Evolutionary conservation across 2,329 filamentous ascomycete genomes (phyloP).

Genomic region (Colletotrichum gigasporum): DNA sequence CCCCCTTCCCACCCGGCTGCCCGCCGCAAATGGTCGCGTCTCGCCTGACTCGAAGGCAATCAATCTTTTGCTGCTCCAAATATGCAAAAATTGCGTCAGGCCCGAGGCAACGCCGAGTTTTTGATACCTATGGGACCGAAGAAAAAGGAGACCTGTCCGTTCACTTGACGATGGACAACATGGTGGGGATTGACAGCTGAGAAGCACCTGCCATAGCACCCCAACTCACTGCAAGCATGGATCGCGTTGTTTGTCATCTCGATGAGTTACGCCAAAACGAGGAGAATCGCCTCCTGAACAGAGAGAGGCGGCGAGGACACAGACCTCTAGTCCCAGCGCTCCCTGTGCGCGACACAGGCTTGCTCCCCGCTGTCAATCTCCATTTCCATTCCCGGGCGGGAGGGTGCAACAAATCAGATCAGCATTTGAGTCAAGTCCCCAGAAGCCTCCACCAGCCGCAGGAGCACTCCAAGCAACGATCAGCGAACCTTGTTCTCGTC

Average conservation of each 20-base stretch:
- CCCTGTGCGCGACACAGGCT: not conserved
- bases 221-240: not conserved
- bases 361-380: conserved; percentile 1
- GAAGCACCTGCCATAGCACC: not conserved
- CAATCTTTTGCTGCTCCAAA: conserved; percentile 1
- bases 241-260: conserved; percentile 2
- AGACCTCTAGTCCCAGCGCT: not conserved
- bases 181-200: not conserved
- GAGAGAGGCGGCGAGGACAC: not conserved
- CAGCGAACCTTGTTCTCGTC: not conserved
- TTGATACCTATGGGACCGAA: not conserved
- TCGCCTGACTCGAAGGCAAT: conserved; percentile 19
- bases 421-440: conserved; percentile 24
- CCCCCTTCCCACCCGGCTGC: not conserved
- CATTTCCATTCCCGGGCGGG: not conserved
- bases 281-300: not conserved
- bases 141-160: not conserved
- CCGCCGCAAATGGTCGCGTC: not conserved
- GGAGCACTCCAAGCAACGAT: conserved; percentile 8
- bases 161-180: not conserved
- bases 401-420: conserved; percentile 1
- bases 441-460: conserved; percentile 4
- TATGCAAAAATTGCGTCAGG: conserved; percentile 8
- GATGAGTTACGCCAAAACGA: not conserved
- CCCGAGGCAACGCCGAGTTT: conserved; percentile 6